Evolutionary conservation across 352 stramenopile genomes (phyloP).

Genomic region (Phytophthora macrochlamydospora): DNA sequence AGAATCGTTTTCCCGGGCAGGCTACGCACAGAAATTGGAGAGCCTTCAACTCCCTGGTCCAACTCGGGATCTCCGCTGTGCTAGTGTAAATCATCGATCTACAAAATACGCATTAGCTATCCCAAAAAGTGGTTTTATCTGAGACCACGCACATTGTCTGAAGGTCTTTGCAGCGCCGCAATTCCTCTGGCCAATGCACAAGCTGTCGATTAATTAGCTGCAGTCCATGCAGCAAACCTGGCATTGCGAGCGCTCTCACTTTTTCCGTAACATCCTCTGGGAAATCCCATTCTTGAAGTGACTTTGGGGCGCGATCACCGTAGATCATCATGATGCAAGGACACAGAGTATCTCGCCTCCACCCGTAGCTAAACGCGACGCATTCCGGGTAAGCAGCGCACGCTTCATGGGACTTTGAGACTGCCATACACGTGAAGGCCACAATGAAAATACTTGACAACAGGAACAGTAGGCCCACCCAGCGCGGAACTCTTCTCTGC

Average conservation of each 20-base stretch:
- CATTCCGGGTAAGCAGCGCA: conserved; percentile 31
- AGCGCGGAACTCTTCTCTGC: conserved; percentile 16
- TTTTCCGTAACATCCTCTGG: conserved; percentile 23
- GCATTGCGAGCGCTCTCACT: conserved; percentile 16
- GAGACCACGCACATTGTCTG: conserved; percentile 15
- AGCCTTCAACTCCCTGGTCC: conserved; percentile 14
- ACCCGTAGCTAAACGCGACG: conserved; percentile 19
- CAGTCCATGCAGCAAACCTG: conserved; percentile 20
- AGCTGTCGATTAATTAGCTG: conserved; percentile 37
- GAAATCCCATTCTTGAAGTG: conserved; percentile 26
- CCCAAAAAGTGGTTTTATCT: neutral
- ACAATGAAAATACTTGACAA: conserved; percentile 1
- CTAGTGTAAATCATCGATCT: conserved; percentile 28
- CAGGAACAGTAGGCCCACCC: conserved; percentile 19
- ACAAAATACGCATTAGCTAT: neutral
- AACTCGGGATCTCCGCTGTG: conserved; percentile 14
- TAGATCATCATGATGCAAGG: conserved; percentile 38
- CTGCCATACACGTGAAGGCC: conserved; percentile 10
- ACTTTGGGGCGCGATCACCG: conserved; percentile 21
- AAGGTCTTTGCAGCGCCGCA: conserved; percentile 17
- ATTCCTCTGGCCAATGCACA: conserved; percentile 21
- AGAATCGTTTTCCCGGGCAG: too few species aligned
- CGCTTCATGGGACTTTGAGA: conserved; percentile 5
- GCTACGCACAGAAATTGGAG: conserved; percentile 23
- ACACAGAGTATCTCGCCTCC: conserved; percentile 11